Percentiles rank a stretch among this genome's conserved stretches.
These are phyloP conservation scores for Carex parvula DNA, from an alignment of 176 grass and related monocot species.

Conservation along the genomic window DNA sequence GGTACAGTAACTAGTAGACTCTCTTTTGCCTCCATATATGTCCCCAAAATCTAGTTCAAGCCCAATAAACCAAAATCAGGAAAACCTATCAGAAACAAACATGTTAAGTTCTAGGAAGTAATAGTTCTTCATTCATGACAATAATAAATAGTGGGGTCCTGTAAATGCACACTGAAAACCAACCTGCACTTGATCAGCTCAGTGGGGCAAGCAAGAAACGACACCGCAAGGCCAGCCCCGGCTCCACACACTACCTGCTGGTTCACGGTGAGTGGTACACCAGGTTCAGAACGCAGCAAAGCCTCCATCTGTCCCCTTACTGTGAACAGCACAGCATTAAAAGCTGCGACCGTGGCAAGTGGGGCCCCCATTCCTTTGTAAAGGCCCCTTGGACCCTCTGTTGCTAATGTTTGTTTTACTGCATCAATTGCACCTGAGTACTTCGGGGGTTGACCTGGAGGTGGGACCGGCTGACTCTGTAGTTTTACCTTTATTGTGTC, in stretches of 20 bases:
- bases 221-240: slow-evolving; percentile 68
- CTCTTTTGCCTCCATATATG: neutral
- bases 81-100: neutral
- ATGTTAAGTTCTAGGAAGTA: neutral
- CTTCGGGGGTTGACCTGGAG: slow-evolving; percentile 51
- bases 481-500: slow-evolving; percentile 96
- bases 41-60: neutral
- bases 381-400: slow-evolving; percentile 63
- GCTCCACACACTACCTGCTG: slow-evolving; percentile 73
- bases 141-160: neutral
- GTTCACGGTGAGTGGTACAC: slow-evolving; percentile 36
- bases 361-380: slow-evolving; percentile 97
- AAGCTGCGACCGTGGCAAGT: slow-evolving; percentile 81
- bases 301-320: slow-evolving; percentile 81
- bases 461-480: slow-evolving; percentile 65
- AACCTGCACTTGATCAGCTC: slow-evolving; percentile 92
- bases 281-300: slow-evolving; percentile 51
- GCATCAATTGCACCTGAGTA: slow-evolving; percentile 70
- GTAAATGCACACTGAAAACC: neutral
- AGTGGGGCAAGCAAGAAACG: slow-evolving; percentile 74
- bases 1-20: neutral
- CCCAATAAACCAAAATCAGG: neutral
- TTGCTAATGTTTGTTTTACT: slow-evolving; percentile 56
- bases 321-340: slow-evolving; percentile 81
- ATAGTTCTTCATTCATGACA: neutral